A percentile compares a stretch with the other conserved stretches of the same genome.
phyloP scores from a whole-genome alignment of 2,329 filamentous ascomycete species.

The Hortaea werneckii region DNA sequence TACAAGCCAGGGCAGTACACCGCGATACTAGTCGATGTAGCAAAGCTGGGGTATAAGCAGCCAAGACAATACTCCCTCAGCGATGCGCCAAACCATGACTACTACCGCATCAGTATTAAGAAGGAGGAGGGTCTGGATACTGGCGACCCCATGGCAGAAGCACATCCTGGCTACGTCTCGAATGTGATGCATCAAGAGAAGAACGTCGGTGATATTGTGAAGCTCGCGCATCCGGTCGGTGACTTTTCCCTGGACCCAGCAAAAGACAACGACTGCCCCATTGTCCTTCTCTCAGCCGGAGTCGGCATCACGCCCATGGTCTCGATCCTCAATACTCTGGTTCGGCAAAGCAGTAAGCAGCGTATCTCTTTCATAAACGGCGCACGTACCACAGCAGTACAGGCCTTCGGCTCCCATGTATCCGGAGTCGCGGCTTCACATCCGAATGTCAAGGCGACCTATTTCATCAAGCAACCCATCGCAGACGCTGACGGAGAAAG shows the following conservation, averaged over 20 bases:
- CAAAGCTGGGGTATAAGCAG: conserved; percentile 52
- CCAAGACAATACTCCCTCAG: conserved; percentile 64
- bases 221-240: conserved; percentile 52
- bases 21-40: conserved; percentile 50
- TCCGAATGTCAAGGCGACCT: conserved; percentile 41
- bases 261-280: conserved; percentile 26
- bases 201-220: conserved; percentile 50
- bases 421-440: conserved; percentile 33
- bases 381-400: conserved; percentile 39
- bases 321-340: conserved; percentile 51
- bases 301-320: conserved; percentile 59
- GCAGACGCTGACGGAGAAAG: conserved; percentile 39
- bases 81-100: conserved; percentile 49
- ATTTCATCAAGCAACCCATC: conserved; percentile 48
- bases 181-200: conserved; percentile 57
- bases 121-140: conserved; percentile 52
- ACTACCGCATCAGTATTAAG: conserved; percentile 65
- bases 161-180: conserved; percentile 55
- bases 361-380: conserved; percentile 56
- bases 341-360: conserved; percentile 21
- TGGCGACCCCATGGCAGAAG: conserved; percentile 35
- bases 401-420: conserved; percentile 48
- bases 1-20: conserved; percentile 67
- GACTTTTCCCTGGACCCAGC: conserved; percentile 50
- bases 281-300: conserved; percentile 58